Percentiles rank a stretch among this genome's conserved stretches.
Evolutionary conservation across 2,329 filamentous ascomycete species (phyloP).

Genomic region (Epichloe festucae): DNA sequence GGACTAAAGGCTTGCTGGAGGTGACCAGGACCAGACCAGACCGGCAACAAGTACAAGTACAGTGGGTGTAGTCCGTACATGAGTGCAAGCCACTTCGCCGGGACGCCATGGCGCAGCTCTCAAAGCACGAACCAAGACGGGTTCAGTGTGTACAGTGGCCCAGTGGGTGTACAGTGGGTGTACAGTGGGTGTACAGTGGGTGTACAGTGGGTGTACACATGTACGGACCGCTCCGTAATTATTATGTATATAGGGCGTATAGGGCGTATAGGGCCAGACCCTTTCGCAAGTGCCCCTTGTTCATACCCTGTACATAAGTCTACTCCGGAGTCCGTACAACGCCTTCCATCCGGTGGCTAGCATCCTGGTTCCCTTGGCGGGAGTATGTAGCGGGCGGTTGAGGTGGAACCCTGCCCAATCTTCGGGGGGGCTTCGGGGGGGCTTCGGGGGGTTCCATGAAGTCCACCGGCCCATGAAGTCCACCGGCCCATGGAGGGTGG

Average conservation of each 20-base stretch:
- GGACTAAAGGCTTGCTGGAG: not conserved
- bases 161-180: too few species aligned
- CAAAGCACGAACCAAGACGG: not conserved
- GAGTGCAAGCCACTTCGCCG: conserved; percentile 2
- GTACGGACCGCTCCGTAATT: too few species aligned
- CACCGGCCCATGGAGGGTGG: not conserved
- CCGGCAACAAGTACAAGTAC: not conserved
- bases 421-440: not conserved
- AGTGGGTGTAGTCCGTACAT: not conserved
- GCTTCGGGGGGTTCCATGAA: not conserved
- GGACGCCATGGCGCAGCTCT: too few species aligned
- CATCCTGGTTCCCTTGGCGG: conserved; percentile 1
- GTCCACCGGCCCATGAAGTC: not conserved
- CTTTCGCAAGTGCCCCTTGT: conserved; percentile 1
- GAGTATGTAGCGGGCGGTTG: conserved; percentile 5
- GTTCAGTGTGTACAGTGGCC: not conserved
- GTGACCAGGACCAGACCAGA: conserved; percentile 3
- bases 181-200: too few species aligned
- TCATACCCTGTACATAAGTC: not conserved
- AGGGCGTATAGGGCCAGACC: not conserved
- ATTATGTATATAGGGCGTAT: too few species aligned
- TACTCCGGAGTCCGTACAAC: too few species aligned
- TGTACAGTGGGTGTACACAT: too few species aligned
- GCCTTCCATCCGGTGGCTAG: not conserved
- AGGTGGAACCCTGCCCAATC: conserved; percentile 4